Evolutionary conservation across 2,329 filamentous ascomycete species (phyloP), one percentile per base, ranked within the genome.

Genomic region (Metarhizium rileyi): DNA sequence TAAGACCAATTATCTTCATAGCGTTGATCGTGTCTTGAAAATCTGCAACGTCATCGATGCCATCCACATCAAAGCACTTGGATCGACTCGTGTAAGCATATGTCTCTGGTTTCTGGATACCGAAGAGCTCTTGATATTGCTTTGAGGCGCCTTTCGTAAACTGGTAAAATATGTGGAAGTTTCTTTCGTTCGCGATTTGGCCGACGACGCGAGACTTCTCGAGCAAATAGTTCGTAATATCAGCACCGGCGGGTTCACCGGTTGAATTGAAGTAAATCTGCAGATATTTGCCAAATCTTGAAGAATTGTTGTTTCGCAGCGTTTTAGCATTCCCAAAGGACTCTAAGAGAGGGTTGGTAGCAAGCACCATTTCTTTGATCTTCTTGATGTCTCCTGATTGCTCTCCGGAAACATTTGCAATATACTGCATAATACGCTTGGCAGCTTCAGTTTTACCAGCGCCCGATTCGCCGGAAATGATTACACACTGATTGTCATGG

Each of bases 151-250:
- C 90, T 70, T 97, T 98, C 44, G 93, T 88, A 68, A 97, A 96
- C 68, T 98, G 93, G 70, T 98, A 98, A 68, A 98, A 98, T 61
- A 98, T 97, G 70, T 98, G 93, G 69, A 98, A 98, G 70, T 95
- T 97, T 59, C 93, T 83, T 76, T 98, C 93, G 66, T 96, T 95
- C 51, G 73, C 76, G 59, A 97, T 97, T 72, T 97, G 93, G 16
- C 91, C 90, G 9, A 95, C 90, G 18, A 98, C 93, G 71, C 93
- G 80, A 44, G 88, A 84, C 75, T 97, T 97, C 67, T 98, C 93
- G 48, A 98, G 77, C 23, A 98, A 76, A 63, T 98, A 98, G 68
- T 98, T 98, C 63, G 91, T 96, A 69, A 98, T 96, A 67, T 95
- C 93, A 53, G 93, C 93, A 61, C 93, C 93, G 10, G 96, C 84